Percentiles rank a stretch among this genome's conserved stretches.
These are phyloP conservation scores for Phaeosphaeriaceae sp. DNA, from an alignment of 2,329 filamentous ascomycete genomes.

Conservation along the genomic window DNA sequence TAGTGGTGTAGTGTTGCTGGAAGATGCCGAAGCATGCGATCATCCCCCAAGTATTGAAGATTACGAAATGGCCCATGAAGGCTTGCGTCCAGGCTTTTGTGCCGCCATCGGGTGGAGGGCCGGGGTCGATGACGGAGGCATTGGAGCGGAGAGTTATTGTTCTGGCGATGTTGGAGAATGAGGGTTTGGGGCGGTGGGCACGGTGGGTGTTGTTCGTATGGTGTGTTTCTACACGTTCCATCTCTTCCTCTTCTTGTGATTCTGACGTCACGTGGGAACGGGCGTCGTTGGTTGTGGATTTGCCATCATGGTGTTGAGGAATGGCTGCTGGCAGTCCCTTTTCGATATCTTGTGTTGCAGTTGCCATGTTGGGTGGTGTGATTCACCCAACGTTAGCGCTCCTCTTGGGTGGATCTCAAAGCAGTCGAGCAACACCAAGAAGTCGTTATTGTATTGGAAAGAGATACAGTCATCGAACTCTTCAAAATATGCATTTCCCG, in stretches of 20 bases:
- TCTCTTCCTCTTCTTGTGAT: constrained; percentile 14
- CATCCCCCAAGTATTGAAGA: constrained; percentile 49
- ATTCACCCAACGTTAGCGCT: neutral
- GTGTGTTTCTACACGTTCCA: constrained; percentile 21
- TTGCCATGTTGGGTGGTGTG: constrained; percentile 5
- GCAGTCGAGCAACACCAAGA: neutral
- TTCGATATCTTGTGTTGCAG: constrained; percentile 18
- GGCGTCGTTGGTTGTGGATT: constrained; percentile 11
- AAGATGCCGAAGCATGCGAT: constrained; percentile 49
- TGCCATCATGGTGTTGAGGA: constrained; percentile 4
- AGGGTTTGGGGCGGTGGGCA: constrained; percentile 17
- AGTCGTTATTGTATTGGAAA: neutral
- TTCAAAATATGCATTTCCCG: neutral
- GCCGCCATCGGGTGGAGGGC: constrained; percentile 50
- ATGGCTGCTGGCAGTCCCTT: constrained; percentile 13
- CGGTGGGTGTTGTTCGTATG: constrained; percentile 18
- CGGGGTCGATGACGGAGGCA: constrained; percentile 42
- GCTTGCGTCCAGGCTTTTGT: constrained; percentile 48
- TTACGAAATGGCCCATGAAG: constrained; percentile 46
- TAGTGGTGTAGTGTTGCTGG: constrained; percentile 44
- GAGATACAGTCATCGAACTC: neutral
- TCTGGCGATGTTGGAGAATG: constrained; percentile 29
- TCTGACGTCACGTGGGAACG: constrained; percentile 1
- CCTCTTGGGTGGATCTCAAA: neutral
- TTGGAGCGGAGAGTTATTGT: constrained; percentile 42